A percentile compares a stretch with the other conserved stretches of the same genome.
These are phyloP conservation scores for Neurospora sp. DNA, from an alignment of 495 filamentous ascomycete genomes.

Conservation along the genomic window DNA sequence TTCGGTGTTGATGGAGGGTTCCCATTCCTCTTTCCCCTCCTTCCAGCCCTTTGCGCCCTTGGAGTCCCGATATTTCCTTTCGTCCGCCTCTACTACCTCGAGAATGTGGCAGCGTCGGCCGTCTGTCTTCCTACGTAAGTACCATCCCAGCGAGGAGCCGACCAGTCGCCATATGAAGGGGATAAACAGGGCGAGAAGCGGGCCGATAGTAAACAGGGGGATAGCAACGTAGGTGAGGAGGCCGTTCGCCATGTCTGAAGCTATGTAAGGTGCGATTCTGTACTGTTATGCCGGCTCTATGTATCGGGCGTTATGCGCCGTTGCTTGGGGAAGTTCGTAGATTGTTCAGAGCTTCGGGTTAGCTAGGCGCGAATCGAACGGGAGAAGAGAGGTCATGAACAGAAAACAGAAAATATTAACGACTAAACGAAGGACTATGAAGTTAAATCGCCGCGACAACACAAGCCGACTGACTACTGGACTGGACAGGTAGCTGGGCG, in stretches of 20 bases:
- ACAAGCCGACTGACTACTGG: background rate
- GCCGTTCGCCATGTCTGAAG: background rate
- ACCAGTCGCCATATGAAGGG: conserved; percentile 28
- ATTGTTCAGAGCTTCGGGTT: background rate
- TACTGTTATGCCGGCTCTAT: background rate
- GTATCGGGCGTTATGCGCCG: background rate
- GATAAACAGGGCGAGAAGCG: conserved; percentile 21
- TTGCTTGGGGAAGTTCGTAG: background rate
- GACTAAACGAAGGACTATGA: background rate
- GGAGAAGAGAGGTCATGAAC: background rate
- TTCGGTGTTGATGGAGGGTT: conserved; percentile 48
- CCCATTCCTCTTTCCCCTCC: conserved; percentile 42
- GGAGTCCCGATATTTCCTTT: conserved; percentile 38
- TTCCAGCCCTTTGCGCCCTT: conserved; percentile 21
- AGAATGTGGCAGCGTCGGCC: conserved; percentile 53
- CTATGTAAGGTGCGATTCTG: background rate
- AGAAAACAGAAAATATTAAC: background rate
- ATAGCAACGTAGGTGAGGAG: conserved; percentile 12
- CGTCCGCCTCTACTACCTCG: conserved; percentile 48
- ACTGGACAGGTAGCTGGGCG: background rate
- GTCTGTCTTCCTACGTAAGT: conserved; percentile 55
- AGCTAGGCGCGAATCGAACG: background rate
- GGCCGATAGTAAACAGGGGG: conserved; percentile 12
- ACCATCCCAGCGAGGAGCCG: conserved; percentile 49
- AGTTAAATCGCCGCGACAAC: background rate